Evolutionary conservation across 140 eudicot genomes (phyloP), one percentile per base, ranked within the genome.

Genomic region (Stevia rebaudiana): DNA sequence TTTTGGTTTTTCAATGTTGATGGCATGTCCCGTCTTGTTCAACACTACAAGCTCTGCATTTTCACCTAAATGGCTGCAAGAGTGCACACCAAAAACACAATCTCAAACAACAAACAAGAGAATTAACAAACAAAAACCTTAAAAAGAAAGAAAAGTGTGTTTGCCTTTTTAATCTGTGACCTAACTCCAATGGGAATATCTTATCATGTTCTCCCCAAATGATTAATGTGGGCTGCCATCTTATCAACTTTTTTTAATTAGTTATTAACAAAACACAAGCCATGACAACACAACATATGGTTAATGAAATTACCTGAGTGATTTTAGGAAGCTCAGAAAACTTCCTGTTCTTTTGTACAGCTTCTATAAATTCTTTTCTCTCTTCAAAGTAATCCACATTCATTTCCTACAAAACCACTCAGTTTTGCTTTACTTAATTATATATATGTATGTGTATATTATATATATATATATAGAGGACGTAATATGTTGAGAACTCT

Each of bases 11-110:
- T 85, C 94, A 44, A 74, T 41, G 52, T 81, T 85, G 17, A 85
- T 65, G 1, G 85, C 86, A 55, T 85, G 94, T 18, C 94, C 94
- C 0, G 85, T 70, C 5, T 85, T 71, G 74, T 79, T 76, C 22
- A 85, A 40, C 11, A 82, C 31, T 35, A 48, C 33, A 18, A 18
- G 71, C 11, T 50, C 22, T 19, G 35, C 51, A 42, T 41, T 30
- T 3, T 33, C 48, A 31, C 23, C 30, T 49, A 36, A 16, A 56
- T 33, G 21, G 2, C 21, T 31, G 56, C 11, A 30, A 8, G n/a
- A n/a, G n/a, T n/a, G n/a, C n/a, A n/a, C n/a, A n/a, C n/a, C n/a
- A n/a, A n/a, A n/a, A n/a, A n/a, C n/a, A n/a, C n/a, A n/a, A n/a
- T n/a, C n/a, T n/a, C n/a, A 18, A 35, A 7, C 9, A 44, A 39